phyloP scores from a whole-genome alignment of 2,329 filamentous ascomycete species.

The Monilinia laxa region DNA sequence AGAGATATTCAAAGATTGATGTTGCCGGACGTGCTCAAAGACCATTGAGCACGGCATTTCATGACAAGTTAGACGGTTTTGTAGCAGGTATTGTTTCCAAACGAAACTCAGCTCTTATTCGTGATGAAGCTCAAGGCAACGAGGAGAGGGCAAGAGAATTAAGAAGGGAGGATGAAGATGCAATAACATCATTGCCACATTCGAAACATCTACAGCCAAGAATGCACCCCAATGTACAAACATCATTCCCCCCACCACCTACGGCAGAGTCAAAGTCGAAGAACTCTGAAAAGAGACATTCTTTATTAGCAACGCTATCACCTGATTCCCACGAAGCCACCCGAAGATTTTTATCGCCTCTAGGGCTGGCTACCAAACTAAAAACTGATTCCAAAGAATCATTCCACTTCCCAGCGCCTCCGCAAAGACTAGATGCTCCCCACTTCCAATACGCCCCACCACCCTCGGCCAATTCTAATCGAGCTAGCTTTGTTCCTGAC shows the following conservation, averaged over 20 bases:
- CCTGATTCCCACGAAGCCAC: slow-evolving; percentile 45
- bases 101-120: slow-evolving; percentile 79
- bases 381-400: slow-evolving; percentile 34
- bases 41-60: slow-evolving; percentile 72
- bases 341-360: slow-evolving; percentile 36
- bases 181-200: slow-evolving; percentile 76
- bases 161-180: slow-evolving; percentile 79
- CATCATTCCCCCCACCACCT: slow-evolving; percentile 38
- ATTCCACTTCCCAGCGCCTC: slow-evolving; percentile 59
- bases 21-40: slow-evolving; percentile 51
- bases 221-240: slow-evolving; percentile 38
- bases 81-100: slow-evolving; percentile 85
- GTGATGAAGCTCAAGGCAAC: slow-evolving; percentile 77
- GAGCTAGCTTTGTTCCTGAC: slow-evolving; percentile 21
- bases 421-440: slow-evolving; percentile 49
- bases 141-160: slow-evolving; percentile 76
- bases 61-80: slow-evolving; percentile 84
- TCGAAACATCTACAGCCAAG: slow-evolving; percentile 62
- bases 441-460: slow-evolving; percentile 62
- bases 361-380: slow-evolving; percentile 10
- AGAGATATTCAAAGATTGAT: slow-evolving; percentile 42
- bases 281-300: slow-evolving; percentile 49
- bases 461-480: slow-evolving; percentile 44
- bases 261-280: slow-evolving; percentile 47
- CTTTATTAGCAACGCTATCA: slow-evolving; percentile 17